phyloP scores from a whole-genome alignment of 1,284 basidiomycete species.

The Ceratorhiza oryzae-sativae region DNA sequence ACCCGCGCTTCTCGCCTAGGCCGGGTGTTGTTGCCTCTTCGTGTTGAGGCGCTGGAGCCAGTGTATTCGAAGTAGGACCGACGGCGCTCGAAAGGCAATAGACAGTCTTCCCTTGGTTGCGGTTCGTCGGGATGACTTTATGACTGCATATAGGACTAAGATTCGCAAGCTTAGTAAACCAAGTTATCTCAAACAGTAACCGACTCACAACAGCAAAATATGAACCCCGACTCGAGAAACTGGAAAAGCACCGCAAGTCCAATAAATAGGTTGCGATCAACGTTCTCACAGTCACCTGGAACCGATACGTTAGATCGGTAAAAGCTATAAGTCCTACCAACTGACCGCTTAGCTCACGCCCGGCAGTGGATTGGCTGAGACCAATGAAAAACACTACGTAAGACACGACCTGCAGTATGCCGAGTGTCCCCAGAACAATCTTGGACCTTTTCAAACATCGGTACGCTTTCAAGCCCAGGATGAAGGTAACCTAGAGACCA shows the following conservation, averaged over 20 bases:
- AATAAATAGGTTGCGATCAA: conserved; percentile 52
- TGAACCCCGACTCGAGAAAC: conserved; percentile 62
- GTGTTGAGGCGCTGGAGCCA: not conserved
- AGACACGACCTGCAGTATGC: conserved; percentile 56
- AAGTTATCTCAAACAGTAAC: not conserved
- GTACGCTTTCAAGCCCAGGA: conserved; percentile 71
- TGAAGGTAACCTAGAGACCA: conserved; percentile 62
- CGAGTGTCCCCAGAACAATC: conserved; percentile 53
- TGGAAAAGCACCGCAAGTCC: conserved; percentile 60
- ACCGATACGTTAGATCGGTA: not conserved
- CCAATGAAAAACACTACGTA: conserved; percentile 56
- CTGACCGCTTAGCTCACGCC: conserved; percentile 59
- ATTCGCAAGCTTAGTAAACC: not conserved
- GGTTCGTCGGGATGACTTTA: conserved; percentile 60
- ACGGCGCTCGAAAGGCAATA: conserved; percentile 59
- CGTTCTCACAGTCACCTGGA: conserved; percentile 54
- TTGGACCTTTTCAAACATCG: conserved; percentile 66
- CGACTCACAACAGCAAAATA: conserved; percentile 66
- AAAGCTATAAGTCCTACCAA: not conserved
- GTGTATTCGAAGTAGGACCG: conserved; percentile 46
- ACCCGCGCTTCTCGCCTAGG: conserved; percentile 53
- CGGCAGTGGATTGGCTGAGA: conserved; percentile 52
- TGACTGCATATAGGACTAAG: conserved; percentile 64
- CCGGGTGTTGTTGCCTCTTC: conserved; percentile 43
- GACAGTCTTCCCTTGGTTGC: conserved; percentile 65